Evolutionary conservation across 306 rosid genomes (phyloP).

Genomic region (Carpinus fangiana): DNA sequence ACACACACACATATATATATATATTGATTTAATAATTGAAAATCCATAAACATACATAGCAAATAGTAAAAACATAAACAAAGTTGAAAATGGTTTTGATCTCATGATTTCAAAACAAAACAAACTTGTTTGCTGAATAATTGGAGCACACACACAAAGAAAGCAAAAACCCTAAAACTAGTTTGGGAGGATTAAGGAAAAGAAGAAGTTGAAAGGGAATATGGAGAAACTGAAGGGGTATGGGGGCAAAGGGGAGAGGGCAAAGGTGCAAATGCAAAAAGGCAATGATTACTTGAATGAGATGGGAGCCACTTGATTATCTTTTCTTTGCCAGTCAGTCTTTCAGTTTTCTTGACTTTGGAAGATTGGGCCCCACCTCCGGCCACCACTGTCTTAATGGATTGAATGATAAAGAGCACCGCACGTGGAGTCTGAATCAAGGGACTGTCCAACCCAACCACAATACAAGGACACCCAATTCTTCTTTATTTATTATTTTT

Average conservation of each 20-base stretch:
- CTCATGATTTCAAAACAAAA: no score
- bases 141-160: background rate
- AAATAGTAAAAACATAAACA: no score
- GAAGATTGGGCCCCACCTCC: constrained; percentile 56
- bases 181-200: background rate
- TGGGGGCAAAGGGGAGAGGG: constrained; percentile 24
- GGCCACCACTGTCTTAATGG: constrained; percentile 66
- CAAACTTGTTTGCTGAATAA: no score
- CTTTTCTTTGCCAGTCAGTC: constrained; percentile 37
- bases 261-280: constrained; percentile 33
- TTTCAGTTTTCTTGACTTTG: constrained; percentile 50
- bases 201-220: background rate
- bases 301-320: constrained; percentile 71
- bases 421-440: constrained; percentile 86
- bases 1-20: no score
- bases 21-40: no score
- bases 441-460: constrained; percentile 72
- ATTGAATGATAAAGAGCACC: constrained; percentile 78
- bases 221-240: constrained; percentile 7
- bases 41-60: no score
- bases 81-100: no score
- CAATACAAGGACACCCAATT: constrained; percentile 37
- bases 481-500: background rate
- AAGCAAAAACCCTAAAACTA: background rate
- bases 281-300: constrained; percentile 62